Conservation (phyloP, 2,329 filamentous ascomycete genomes). For the Didymella segeticola region DNA sequence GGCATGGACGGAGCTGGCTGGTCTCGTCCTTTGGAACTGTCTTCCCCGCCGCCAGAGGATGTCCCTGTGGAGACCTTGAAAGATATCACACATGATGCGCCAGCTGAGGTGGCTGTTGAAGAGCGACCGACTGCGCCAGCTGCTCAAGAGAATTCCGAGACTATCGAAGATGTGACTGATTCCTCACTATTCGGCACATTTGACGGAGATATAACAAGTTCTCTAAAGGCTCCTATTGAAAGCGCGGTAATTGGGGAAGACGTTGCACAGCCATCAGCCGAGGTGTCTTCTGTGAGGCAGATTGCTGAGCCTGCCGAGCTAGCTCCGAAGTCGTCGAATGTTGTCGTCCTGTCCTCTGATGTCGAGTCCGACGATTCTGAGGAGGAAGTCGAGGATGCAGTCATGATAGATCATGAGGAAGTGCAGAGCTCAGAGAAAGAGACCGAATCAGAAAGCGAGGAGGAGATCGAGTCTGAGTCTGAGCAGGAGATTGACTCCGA, state of each 20-base stretch:
- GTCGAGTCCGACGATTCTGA: neutral
- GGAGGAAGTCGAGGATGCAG: neutral
- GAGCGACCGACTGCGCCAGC: neutral
- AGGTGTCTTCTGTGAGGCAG: neutral
- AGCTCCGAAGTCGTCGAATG: neutral
- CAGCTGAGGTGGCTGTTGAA: neutral
- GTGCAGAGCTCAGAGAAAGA: neutral
- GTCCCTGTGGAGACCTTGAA: constrained; percentile 2
- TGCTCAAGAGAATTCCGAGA: neutral
- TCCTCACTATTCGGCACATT: neutral
- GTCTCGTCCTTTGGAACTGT: constrained; percentile 24
- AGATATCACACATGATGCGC: neutral
- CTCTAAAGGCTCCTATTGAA: neutral
- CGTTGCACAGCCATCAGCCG: neutral
- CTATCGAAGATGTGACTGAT: neutral
- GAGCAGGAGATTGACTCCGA: neutral
- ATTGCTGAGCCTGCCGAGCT: neutral
- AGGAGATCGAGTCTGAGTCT: neutral
- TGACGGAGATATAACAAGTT: neutral
- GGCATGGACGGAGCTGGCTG: constrained; percentile 41
- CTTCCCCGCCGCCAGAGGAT: constrained; percentile 25
- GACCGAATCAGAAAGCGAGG: neutral
- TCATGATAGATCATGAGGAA: neutral
- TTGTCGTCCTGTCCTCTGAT: neutral
- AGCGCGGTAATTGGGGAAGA: neutral